These are phyloP conservation scores for Talaromyces adpressus DNA, from an alignment of 495 filamentous ascomycete species.

Conservation along the genomic window DNA sequence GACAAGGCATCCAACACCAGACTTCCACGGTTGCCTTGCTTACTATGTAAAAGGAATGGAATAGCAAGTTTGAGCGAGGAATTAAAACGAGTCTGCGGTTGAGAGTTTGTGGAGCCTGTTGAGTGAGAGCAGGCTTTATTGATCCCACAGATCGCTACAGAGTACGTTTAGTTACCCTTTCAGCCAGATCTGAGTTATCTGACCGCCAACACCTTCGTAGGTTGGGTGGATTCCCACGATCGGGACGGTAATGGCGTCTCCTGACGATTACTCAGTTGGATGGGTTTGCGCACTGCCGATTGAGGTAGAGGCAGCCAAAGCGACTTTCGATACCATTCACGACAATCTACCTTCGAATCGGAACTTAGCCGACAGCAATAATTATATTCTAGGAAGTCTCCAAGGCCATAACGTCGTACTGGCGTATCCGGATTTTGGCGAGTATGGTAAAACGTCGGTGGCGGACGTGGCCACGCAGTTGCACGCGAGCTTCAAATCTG, in stretches of 20 bases:
- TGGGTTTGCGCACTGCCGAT: slow-evolving; percentile 23
- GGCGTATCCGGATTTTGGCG: slow-evolving; percentile 16
- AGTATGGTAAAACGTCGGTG: slow-evolving; percentile 22
- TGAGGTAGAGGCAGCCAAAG: slow-evolving; percentile 24
- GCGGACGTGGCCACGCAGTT: slow-evolving; percentile 24
- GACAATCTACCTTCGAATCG: slow-evolving; percentile 15
- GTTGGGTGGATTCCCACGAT: no score
- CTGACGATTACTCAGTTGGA: slow-evolving; percentile 22
- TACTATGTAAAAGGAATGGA: no score
- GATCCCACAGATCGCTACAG: no score
- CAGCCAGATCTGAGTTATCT: no score
- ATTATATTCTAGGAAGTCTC: slow-evolving; percentile 15
- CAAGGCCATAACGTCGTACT: slow-evolving; percentile 34
- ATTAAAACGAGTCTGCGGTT: no score
- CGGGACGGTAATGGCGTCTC: slow-evolving; percentile 19
- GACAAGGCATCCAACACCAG: no score
- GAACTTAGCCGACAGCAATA: slow-evolving; percentile 15
- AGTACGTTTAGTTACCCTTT: no score
- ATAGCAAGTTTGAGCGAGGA: no score
- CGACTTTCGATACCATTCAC: slow-evolving; percentile 23
- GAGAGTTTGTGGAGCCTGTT: no score
- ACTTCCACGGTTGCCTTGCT: no score
- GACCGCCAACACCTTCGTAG: no score
- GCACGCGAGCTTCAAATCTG: slow-evolving; percentile 22
- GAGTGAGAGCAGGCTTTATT: no score